phyloP scores from a whole-genome alignment of 352 stramenopile genomes.

The Pythium inflatum region DNA sequence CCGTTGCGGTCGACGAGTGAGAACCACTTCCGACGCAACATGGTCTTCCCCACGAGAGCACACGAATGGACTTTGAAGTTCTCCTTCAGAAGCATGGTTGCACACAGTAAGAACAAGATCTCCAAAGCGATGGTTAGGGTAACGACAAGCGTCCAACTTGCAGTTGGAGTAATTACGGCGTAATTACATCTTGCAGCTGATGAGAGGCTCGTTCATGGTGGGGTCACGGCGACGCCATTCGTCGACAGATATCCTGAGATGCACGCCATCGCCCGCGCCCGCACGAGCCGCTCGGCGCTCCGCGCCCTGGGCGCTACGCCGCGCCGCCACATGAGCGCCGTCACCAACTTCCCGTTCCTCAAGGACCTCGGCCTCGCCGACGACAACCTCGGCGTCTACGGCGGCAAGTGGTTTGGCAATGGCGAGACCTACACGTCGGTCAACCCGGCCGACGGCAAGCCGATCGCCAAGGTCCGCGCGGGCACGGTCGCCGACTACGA shows the following conservation, averaged over 20 bases:
- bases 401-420: conserved; percentile 87
- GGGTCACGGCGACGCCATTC: conserved; percentile 16
- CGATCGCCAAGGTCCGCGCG: conserved; percentile 82
- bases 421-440: conserved; percentile 82
- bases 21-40: no score
- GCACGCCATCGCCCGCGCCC: conserved; percentile 26
- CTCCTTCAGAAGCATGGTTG: no score
- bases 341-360: conserved; percentile 75
- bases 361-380: conserved; percentile 78
- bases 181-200: not conserved
- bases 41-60: no score
- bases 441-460: conserved; percentile 81
- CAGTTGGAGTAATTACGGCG: no score
- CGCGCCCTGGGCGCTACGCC: conserved; percentile 8
- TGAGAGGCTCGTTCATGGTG: no score
- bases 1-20: no score
- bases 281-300: conserved; percentile 9
- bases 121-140: no score
- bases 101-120: no score
- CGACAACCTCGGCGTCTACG: conserved; percentile 86
- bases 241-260: conserved; percentile 31
- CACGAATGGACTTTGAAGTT: no score
- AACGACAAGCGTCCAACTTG: no score
- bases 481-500: conserved; percentile 87
- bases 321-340: conserved; percentile 46